Percentiles rank a stretch among this genome's conserved stretches.
phyloP scores from a whole-genome alignment of 1,284 basidiomycete genomes.

The Ustilago hordei region DNA sequence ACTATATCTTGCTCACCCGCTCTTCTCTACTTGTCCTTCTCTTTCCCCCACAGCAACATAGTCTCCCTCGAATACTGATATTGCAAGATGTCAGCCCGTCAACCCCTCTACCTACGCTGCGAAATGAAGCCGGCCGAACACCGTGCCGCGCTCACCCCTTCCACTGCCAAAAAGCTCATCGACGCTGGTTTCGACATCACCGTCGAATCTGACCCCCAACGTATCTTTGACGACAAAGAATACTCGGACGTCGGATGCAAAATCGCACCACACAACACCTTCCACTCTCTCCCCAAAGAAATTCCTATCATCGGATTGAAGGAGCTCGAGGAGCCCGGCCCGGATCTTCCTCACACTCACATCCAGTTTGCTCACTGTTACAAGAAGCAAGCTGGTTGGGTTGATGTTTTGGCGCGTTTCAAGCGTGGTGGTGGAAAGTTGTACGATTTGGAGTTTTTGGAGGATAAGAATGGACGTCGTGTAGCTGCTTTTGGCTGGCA shows the following conservation, averaged over 20 bases:
- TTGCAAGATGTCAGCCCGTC: conserved; percentile 25
- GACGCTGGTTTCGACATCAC: conserved; percentile 90
- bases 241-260: conserved; percentile 82
- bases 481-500: conserved; percentile 99
- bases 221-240: conserved; percentile 95
- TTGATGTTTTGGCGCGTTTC: conserved; percentile 87
- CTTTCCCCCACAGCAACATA: neutral
- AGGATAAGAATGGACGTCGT: conserved; percentile 83
- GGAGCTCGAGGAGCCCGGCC: conserved; percentile 78
- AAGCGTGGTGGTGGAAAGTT: conserved; percentile 85
- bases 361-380: conserved; percentile 99
- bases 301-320: conserved; percentile 95
- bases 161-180: conserved; percentile 89
- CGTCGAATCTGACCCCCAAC: conserved; percentile 92
- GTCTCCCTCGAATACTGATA: neutral
- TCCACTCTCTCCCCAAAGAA: conserved; percentile 81
- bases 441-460: conserved; percentile 97
- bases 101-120: conserved; percentile 67
- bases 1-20: conserved; percentile 4
- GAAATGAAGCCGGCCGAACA: conserved; percentile 75
- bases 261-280: conserved; percentile 88
- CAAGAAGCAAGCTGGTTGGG: conserved; percentile 96
- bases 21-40: neutral
- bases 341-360: conserved; percentile 76
- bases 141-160: conserved; percentile 91